Conservation (phyloP, 306 rosid genomes). For the Albizia julibrissin region DNA sequence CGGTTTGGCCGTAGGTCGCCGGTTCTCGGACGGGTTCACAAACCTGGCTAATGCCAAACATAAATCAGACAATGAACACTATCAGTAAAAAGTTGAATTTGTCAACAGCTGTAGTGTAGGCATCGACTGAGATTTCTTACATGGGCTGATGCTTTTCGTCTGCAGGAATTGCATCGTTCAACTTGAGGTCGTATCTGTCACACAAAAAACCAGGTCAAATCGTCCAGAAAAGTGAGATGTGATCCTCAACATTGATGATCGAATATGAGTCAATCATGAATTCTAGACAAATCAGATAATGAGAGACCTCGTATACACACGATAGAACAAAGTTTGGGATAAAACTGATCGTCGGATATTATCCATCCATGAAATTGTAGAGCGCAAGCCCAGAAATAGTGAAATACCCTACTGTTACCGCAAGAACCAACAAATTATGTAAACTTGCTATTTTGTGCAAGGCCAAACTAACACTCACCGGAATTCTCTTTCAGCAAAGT, state of each 20-base stretch:
- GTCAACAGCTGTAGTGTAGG: not conserved
- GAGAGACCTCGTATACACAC: not conserved
- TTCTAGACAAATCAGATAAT: not conserved
- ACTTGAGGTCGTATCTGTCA: slow-evolving; percentile 70
- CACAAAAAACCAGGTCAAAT: slow-evolving; percentile 6
- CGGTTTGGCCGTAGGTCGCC: too few relatives aligned
- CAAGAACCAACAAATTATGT: not conserved
- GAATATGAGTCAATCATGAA: not conserved
- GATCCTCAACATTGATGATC: not conserved
- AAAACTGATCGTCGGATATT: not conserved
- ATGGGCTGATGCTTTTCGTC: slow-evolving; percentile 90
- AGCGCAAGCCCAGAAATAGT: not conserved
- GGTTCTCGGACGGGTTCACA: too few relatives aligned
- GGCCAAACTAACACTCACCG: not conserved
- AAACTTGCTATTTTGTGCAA: not conserved
- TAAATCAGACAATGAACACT: not conserved
- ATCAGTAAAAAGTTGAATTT: not conserved
- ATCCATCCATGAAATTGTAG: not conserved
- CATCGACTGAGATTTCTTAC: slow-evolving; percentile 43
- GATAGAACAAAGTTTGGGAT: not conserved
- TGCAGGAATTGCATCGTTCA: slow-evolving; percentile 84
- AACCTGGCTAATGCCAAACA: not conserved
- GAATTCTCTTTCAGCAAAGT: not conserved
- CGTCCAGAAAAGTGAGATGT: slow-evolving; percentile 32
- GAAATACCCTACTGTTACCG: not conserved